A percentile compares a stretch with the other conserved stretches of the same genome.
Evolutionary conservation across 1,284 basidiomycete genomes (phyloP).

Genomic region (Bondarzewia mesenterica): DNA sequence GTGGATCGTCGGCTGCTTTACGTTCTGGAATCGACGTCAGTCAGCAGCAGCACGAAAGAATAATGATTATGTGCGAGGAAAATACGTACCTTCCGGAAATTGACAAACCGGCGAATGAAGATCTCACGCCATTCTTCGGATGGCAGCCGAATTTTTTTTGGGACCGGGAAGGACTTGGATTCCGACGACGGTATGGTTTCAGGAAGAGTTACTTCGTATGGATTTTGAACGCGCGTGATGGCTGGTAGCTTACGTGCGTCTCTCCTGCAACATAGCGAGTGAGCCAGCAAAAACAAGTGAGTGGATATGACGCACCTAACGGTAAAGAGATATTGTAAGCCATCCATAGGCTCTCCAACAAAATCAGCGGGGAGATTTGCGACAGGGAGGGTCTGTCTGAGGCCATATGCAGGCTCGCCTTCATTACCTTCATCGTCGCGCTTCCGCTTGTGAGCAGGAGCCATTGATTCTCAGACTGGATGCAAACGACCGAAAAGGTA

Average conservation of each 20-base stretch:
- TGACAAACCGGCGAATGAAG: slow-evolving; percentile 50
- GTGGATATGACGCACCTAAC: slow-evolving; percentile 46
- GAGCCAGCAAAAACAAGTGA: slow-evolving; percentile 1
- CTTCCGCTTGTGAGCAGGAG: slow-evolving; percentile 35
- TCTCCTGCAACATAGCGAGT: slow-evolving; percentile 40
- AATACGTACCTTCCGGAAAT: slow-evolving; percentile 49
- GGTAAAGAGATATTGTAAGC: slow-evolving; percentile 73
- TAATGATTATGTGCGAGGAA: slow-evolving; percentile 4
- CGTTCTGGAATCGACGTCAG: slow-evolving; percentile 40
- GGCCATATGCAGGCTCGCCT: slow-evolving; percentile 44
- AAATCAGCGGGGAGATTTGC: slow-evolving; percentile 63
- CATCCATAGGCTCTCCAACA: slow-evolving; percentile 58
- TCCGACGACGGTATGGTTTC: slow-evolving; percentile 11
- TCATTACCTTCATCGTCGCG: slow-evolving; percentile 35
- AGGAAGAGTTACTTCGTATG: slow-evolving; percentile 38
- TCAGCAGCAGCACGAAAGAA: neutral
- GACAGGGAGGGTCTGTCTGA: slow-evolving; percentile 61
- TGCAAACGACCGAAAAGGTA: too few species aligned
- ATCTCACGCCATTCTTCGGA: slow-evolving; percentile 54
- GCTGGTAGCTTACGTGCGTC: slow-evolving; percentile 57
- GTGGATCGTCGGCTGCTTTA: slow-evolving; percentile 50
- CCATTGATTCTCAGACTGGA: too few species aligned
- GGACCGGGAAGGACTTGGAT: slow-evolving; percentile 7
- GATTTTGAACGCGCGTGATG: slow-evolving; percentile 55
- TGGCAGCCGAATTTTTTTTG: slow-evolving; percentile 32